Evolutionary conservation across 371 early-diverging fungal species (phyloP).

Genomic region (Sporodiniella umbellata): DNA sequence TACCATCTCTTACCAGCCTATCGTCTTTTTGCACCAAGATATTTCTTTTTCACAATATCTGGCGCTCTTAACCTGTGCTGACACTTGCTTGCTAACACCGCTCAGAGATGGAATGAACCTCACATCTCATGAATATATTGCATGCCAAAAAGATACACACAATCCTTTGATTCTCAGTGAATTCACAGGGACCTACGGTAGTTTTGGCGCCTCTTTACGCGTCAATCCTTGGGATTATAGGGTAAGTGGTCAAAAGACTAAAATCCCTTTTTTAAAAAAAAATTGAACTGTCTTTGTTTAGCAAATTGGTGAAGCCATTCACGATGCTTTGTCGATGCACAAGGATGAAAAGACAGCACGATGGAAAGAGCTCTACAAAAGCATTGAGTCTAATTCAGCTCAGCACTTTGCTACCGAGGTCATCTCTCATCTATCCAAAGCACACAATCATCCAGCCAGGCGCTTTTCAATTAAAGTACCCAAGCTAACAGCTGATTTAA

Average conservation of each 20-base stretch:
- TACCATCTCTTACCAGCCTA: slow-evolving; percentile 87
- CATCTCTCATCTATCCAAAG: slow-evolving; percentile 15
- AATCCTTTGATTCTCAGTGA: slow-evolving; percentile 89
- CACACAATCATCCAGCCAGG: slow-evolving; percentile 55
- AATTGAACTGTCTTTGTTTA: slow-evolving; percentile 7
- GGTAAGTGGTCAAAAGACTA: slow-evolving; percentile 12
- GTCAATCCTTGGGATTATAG: slow-evolving; percentile 90
- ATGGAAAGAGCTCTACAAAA: slow-evolving; percentile 64
- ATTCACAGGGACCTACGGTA: slow-evolving; percentile 95
- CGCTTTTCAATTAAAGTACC: slow-evolving; percentile 66
- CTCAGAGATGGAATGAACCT: slow-evolving; percentile 98
- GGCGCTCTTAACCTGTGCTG: slow-evolving; percentile 88
- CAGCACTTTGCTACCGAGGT: slow-evolving; percentile 53
- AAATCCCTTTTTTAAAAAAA: too few relatives aligned
- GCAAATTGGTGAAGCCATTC: slow-evolving; percentile 83
- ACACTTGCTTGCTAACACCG: slow-evolving; percentile 89
- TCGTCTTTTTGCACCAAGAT: slow-evolving; percentile 90
- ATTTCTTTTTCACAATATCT: slow-evolving; percentile 85
- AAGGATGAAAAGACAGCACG: slow-evolving; percentile 36
- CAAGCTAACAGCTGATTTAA: slow-evolving; percentile 33
- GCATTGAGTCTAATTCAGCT: slow-evolving; percentile 75
- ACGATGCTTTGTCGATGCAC: slow-evolving; percentile 75
- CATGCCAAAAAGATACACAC: slow-evolving; percentile 81
- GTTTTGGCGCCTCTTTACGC: slow-evolving; percentile 81
- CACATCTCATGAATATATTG: slow-evolving; percentile 94